Evolutionary conservation across 164 flowering plant species (phyloP).

Genomic region (Vitis vinifera): DNA sequence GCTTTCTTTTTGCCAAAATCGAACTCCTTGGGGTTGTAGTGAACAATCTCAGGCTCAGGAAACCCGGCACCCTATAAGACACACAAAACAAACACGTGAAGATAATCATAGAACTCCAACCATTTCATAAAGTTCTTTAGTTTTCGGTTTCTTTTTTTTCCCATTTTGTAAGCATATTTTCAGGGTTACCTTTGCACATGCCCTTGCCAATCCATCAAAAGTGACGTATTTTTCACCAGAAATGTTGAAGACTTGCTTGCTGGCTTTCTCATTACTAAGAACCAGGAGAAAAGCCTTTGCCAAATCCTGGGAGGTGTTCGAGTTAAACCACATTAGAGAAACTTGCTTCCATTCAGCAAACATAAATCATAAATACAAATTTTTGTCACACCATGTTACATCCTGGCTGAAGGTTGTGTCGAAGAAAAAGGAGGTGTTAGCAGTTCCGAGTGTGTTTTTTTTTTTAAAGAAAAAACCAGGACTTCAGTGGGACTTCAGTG

Average conservation of each 20-base stretch:
- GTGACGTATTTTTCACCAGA: constrained; percentile 94
- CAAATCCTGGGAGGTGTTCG: constrained; percentile 60
- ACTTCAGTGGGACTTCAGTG: too few species aligned
- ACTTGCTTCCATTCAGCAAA: neutral
- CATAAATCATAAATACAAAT: neutral
- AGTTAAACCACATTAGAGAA: neutral
- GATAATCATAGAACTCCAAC: too few species aligned
- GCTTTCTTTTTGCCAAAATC: constrained; percentile 98
- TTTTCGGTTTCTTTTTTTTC: neutral
- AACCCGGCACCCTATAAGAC: constrained; percentile 82
- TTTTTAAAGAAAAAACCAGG: too few species aligned
- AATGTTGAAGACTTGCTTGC: constrained; percentile 87
- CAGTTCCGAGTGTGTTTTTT: too few species aligned
- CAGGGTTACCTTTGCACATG: constrained; percentile 84
- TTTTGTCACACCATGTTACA: neutral
- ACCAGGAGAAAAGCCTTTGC: constrained; percentile 81
- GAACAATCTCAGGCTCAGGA: constrained; percentile 92
- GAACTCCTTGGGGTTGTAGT: constrained; percentile 88
- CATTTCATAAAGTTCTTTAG: neutral
- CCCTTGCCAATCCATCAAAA: constrained; percentile 90
- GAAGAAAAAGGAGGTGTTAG: too few species aligned
- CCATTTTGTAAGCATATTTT: neutral
- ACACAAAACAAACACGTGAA: neutral
- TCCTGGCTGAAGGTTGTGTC: too few species aligned
- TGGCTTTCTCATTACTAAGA: constrained; percentile 89